A percentile compares a stretch with the other conserved stretches of the same genome.
phyloP scores from a whole-genome alignment of 2,329 filamentous ascomycete genomes.

The Hymenoscyphus salicellus region DNA sequence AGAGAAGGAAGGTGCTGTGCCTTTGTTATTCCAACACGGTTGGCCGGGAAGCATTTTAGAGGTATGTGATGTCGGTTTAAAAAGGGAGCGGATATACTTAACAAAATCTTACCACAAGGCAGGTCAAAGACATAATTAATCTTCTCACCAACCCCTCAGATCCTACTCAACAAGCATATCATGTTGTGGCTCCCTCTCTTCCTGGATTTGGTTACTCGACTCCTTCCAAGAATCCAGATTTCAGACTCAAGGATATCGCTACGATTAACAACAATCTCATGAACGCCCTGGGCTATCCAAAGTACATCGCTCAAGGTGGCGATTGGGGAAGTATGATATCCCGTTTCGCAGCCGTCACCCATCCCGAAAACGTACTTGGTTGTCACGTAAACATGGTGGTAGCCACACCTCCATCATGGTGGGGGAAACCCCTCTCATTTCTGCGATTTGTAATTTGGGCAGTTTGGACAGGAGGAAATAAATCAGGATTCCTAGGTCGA shows the following conservation, averaged over 20 bases:
- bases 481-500: constrained; percentile 15
- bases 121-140: constrained; percentile 37
- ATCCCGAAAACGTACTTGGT: constrained; percentile 42
- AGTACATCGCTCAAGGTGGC: constrained; percentile 63
- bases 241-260: constrained; percentile 38
- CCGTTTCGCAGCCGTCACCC: constrained; percentile 56
- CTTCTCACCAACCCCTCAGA: constrained; percentile 33
- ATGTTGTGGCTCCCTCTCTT: constrained; percentile 53
- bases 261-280: constrained; percentile 66
- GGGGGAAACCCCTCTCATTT: constrained; percentile 20
- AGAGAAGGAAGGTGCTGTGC: constrained; percentile 43
- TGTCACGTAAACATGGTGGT: constrained; percentile 31
- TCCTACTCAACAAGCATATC: constrained; percentile 40
- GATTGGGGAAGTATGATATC: constrained; percentile 68
- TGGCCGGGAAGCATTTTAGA: constrained; percentile 68
- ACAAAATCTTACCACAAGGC: constrained; percentile 34
- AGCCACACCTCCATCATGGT: constrained; percentile 20
- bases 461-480: constrained; percentile 18
- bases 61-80: constrained; percentile 38
- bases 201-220: constrained; percentile 51
- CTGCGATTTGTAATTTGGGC: constrained; percentile 25
- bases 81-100: constrained; percentile 28
- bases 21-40: constrained; percentile 43
- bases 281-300: constrained; percentile 60
- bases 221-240: constrained; percentile 33